Evolutionary conservation across 164 flowering plant species (phyloP).

Genomic region (Pachysandra terminalis): DNA sequence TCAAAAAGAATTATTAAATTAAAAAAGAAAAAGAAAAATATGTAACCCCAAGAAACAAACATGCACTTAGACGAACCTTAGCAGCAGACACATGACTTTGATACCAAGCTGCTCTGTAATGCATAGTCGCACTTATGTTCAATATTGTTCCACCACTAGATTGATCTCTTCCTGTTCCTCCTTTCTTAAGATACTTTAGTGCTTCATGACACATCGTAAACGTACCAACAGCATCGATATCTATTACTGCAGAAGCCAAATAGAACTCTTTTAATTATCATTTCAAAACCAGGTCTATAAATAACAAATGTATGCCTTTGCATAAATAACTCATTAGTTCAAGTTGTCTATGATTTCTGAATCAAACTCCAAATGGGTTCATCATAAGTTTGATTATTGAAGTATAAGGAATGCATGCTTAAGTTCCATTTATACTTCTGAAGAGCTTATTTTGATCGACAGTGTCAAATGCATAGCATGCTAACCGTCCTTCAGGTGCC

Average conservation of each 20-base stretch:
- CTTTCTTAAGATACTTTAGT: slow-evolving; percentile 78
- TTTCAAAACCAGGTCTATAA: neutral
- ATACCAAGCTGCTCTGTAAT: slow-evolving; percentile 93
- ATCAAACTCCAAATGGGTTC: too few relatives aligned
- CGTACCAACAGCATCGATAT: slow-evolving; percentile 96
- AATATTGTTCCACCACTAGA: slow-evolving; percentile 70
- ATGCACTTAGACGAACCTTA: slow-evolving; percentile 50
- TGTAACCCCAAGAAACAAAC: too few relatives aligned
- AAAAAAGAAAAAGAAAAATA: too few relatives aligned
- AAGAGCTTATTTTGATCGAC: neutral
- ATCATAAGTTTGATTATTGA: too few relatives aligned
- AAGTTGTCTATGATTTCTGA: too few relatives aligned
- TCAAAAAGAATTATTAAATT: too few relatives aligned
- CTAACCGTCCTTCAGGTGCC: neutral
- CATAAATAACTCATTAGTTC: too few relatives aligned
- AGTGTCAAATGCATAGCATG: neutral
- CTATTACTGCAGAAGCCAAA: slow-evolving; percentile 59
- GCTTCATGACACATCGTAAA: slow-evolving; percentile 96
- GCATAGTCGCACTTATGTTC: slow-evolving; percentile 91
- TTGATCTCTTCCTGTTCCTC: slow-evolving; percentile 62
- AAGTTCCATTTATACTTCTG: neutral
- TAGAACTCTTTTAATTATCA: slow-evolving; percentile 1
- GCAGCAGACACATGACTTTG: slow-evolving; percentile 94
- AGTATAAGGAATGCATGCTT: neutral
- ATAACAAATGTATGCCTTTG: neutral